Evolutionary conservation across 2,329 filamentous ascomycete species (phyloP), one percentile per base, ranked within the genome.

Genomic region (Paraphaeosphaeria sporulosa): DNA sequence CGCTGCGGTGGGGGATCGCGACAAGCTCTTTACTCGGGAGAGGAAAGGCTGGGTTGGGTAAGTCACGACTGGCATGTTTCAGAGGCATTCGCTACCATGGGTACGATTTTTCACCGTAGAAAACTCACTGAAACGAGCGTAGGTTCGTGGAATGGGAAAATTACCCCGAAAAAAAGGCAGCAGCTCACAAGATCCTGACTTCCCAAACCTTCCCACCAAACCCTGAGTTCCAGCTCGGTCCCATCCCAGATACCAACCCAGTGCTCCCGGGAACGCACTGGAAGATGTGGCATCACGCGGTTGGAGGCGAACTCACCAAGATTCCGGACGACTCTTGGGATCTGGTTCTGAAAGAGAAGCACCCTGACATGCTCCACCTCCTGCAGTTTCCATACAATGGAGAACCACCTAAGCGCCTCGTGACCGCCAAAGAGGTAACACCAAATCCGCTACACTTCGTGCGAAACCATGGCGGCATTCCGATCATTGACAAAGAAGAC

Each of bases 391-490:
- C 81, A 0, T 83, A 82, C 71, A 83, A 83, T 56, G 81, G 81
- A 40, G 79, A 82, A 57, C 78, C 79, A 10, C 79, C 79, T 2
- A 32, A 32, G 30, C 30, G 30, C 6, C 8, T 32, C 8, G 30
- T 32, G 10, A 32, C 30, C 10, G 30, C 30, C 30, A 32, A 32
- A 32, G 81, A 84, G 21, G 82, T 91, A 42, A 92, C 90, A 0
- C 79, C 82, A 0, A 92, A 90, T 61, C 65, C 79, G 3, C 77
- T 84, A n/a, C 85, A 88, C 64, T 92, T 90, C 64, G 86, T 92
- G 0, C 82, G 90, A 8, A 92, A 92, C 61, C 90, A 92, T 62
- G 89, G 90, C 10, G 89, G 89, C 0, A 87, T 92, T 21, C 90
- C 90, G 0, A 79, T 85, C 9, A 90, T 92, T 55, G 83, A 90